phyloP scores from a whole-genome alignment of 2,329 filamentous ascomycete genomes.

The Scedosporium boydii region DNA sequence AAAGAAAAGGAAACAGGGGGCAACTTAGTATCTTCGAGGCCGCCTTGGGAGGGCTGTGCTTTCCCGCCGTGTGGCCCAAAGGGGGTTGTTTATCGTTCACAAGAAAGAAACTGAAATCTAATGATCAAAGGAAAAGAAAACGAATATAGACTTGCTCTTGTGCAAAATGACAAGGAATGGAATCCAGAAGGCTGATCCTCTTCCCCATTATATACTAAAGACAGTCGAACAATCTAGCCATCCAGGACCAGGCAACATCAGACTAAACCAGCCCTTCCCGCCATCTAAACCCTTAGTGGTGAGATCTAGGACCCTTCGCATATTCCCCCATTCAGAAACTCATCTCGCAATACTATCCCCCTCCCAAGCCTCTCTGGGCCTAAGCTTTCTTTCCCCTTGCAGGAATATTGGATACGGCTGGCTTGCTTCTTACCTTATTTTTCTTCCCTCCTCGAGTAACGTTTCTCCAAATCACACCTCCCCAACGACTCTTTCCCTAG shows the following conservation, averaged over 20 bases:
- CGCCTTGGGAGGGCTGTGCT: too few species aligned
- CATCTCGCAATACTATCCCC: too few species aligned
- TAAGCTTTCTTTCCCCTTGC: background rate
- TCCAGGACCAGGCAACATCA: background rate
- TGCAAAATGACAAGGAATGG: too few species aligned
- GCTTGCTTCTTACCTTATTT: background rate
- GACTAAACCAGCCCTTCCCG: background rate
- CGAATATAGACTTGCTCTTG: too few species aligned
- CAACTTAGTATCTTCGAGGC: too few species aligned
- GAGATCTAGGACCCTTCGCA: background rate
- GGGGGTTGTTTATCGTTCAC: too few species aligned
- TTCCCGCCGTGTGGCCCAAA: too few species aligned
- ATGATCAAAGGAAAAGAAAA: too few species aligned
- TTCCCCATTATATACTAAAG: background rate
- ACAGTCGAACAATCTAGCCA: background rate
- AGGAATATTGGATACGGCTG: slow-evolving; percentile 1
- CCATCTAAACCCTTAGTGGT: background rate
- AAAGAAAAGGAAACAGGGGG: too few species aligned
- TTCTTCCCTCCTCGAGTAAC: background rate
- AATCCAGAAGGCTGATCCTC: too few species aligned
- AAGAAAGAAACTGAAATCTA: too few species aligned
- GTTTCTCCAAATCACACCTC: background rate
- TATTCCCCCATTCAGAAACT: too few species aligned
- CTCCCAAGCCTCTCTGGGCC: background rate
- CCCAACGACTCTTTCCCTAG: background rate